Evolutionary conservation across 805 yeast species (phyloP), one percentile per base, ranked within the genome.

Genomic region (Candida schatavii): DNA sequence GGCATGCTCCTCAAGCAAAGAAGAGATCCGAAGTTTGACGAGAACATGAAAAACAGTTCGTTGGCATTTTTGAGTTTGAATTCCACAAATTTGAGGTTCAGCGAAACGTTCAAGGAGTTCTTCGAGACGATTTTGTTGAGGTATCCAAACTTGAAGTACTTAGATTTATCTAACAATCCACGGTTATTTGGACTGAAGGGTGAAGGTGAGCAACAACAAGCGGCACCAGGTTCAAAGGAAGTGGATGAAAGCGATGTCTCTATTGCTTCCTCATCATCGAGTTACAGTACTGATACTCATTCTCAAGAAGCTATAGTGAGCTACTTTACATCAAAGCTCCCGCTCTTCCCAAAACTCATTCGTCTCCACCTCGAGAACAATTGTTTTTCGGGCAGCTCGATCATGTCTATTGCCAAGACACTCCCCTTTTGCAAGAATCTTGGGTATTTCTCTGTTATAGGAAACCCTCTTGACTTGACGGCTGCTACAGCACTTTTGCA

Each of bases 351-450:
- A 3, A 68, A 73, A 38, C 64, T 89, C 54, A 65, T 76, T 25
- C 67, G 96, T 46, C 60, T 90, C 27, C 90, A 84, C 55, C 57
- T 90, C 37, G 96, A 88, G 49, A 69, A 77, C 49, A 84, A 87
- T 55, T 75, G 76, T 33, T 68, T 88, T 21, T 59, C 74, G 3
- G 65, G 80, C 1, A 74, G 75, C 28, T 74, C 83, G 14, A 65
- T 88, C 29, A 69, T 80, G 4, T 65, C 77, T 35, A 51, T 90
- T 20, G 78, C 89, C 27, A 85, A 82, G 50, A 76, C 83, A 13
- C 61, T 90, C 21, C 85, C 88, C 9, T 77, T 80, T 46, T 83
- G 95, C 61, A 73, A 72, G 47, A 66, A 74, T 28, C 67, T 90
- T 43, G 78, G 79, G 4, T 88, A 84, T 55, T 68, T 90, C 21